Conservation (phyloP, 2,329 filamentous ascomycete species). For the Aspergillus sojae region DNA sequence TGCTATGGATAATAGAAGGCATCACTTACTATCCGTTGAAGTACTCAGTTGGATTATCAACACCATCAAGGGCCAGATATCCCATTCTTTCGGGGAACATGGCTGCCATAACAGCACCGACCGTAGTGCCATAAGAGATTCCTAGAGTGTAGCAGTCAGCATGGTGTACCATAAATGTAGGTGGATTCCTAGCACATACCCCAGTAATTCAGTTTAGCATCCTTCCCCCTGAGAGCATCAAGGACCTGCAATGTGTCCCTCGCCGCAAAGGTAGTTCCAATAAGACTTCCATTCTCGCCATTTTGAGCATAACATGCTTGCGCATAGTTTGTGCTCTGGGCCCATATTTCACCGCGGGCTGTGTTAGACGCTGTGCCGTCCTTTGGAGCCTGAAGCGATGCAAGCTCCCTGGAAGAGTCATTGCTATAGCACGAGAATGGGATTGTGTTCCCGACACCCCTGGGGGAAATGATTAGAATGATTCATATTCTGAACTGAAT, state of each 20-base stretch:
- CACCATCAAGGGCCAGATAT: constrained; percentile 12
- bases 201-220: constrained; percentile 15
- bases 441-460: constrained; percentile 12
- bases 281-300: constrained; percentile 7
- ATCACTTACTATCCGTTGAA: constrained; percentile 11
- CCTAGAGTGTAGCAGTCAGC: constrained; percentile 6
- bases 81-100: constrained; percentile 18
- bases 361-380: not conserved
- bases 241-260: constrained; percentile 14
- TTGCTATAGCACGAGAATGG: constrained; percentile 11
- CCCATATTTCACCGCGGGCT: constrained; percentile 8
- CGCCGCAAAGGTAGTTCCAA: constrained; percentile 16
- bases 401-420: not conserved
- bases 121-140: constrained; percentile 14
- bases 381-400: not conserved
- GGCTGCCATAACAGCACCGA: constrained; percentile 13
- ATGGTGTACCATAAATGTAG: not conserved
- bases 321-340: constrained; percentile 8
- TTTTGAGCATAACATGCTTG: constrained; percentile 7
- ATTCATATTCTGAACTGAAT: not conserved
- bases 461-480: not conserved
- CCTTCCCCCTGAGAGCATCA: constrained; percentile 10
- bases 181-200: not conserved
- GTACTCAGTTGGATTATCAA: constrained; percentile 14
- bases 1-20: not conserved